These are phyloP conservation scores for Claviceps humidiphila DNA, from an alignment of 2,329 filamentous ascomycete genomes.

Conservation along the genomic window DNA sequence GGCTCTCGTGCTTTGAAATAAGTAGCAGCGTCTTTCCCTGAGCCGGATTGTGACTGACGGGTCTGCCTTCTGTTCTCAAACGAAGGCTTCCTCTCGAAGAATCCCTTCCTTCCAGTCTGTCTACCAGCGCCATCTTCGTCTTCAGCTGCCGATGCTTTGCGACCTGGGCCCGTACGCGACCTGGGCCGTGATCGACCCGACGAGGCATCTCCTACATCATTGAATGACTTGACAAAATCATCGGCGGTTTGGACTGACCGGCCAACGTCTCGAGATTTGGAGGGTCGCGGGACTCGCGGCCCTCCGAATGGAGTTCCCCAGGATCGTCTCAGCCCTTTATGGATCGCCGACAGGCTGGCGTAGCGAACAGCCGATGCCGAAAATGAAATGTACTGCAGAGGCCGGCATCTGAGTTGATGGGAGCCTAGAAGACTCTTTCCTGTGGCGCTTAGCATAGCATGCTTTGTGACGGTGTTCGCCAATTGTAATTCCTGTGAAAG, in stretches of 20 bases:
- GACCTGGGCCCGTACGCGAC: conserved; percentile 39
- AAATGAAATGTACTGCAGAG: neutral
- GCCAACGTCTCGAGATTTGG: conserved; percentile 5
- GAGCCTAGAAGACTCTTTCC: conserved; percentile 13
- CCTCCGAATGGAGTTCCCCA: conserved; percentile 20
- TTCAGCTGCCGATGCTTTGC: conserved; percentile 22
- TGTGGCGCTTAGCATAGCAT: conserved; percentile 18
- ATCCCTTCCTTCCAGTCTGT: conserved; percentile 36
- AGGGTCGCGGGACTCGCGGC: conserved; percentile 2
- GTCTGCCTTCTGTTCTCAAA: conserved; percentile 46
- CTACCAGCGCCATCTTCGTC: conserved; percentile 20
- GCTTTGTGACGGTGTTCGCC: conserved; percentile 3
- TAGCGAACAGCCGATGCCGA: conserved; percentile 10
- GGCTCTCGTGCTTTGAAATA: conserved; percentile 14
- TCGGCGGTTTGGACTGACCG: conserved; percentile 7
- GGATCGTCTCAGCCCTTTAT: conserved; percentile 46
- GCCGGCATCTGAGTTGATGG: conserved; percentile 8
- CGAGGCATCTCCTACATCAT: conserved; percentile 17
- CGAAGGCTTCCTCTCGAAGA: conserved; percentile 32
- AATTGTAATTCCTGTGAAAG: neutral
- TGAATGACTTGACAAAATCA: conserved; percentile 9
- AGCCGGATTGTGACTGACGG: conserved; percentile 37
- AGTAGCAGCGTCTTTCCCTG: conserved; percentile 16
- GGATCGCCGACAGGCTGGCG: conserved; percentile 50
- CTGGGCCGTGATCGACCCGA: conserved; percentile 24